Percentiles rank a stretch among this genome's conserved stretches.
These are phyloP conservation scores for Cyberlindnera mrakii DNA, from an alignment of 805 yeast species.

Conservation along the genomic window DNA sequence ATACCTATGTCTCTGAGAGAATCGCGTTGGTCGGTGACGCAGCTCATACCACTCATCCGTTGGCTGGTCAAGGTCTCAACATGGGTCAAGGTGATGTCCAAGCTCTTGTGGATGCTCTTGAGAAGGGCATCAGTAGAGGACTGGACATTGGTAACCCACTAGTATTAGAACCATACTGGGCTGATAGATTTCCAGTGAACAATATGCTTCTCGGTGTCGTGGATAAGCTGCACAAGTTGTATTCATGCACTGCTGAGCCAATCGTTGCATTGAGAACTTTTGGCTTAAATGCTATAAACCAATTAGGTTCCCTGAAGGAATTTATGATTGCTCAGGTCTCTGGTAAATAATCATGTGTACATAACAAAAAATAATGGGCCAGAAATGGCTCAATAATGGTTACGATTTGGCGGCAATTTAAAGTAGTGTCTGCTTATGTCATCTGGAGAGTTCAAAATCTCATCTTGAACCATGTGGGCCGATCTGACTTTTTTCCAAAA, in stretches of 20 bases:
- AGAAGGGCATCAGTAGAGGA: conserved; percentile 67
- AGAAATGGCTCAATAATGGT: too few relatives aligned
- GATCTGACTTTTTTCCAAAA: too few relatives aligned
- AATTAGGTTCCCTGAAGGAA: conserved; percentile 59
- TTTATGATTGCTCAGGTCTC: conserved; percentile 56
- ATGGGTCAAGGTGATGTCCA: conserved; percentile 96
- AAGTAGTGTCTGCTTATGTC: too few relatives aligned
- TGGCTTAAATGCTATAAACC: conserved; percentile 70
- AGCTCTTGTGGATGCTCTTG: conserved; percentile 61
- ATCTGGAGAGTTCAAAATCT: too few relatives aligned
- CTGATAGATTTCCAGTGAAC: conserved; percentile 74
- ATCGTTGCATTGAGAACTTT: conserved; percentile 67
- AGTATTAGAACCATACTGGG: conserved; percentile 82
- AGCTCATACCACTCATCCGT: conserved; percentile 94
- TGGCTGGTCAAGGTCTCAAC: conserved; percentile 96
- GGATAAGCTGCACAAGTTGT: conserved; percentile 86
- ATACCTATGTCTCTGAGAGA: conserved; percentile 75
- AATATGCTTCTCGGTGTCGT: conserved; percentile 81
- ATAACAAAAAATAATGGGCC: background rate
- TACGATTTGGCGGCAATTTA: too few relatives aligned
- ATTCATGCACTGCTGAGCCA: conserved; percentile 67
- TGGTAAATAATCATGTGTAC: conserved; percentile 22
- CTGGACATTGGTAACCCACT: conserved; percentile 79
- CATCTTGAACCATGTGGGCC: too few relatives aligned
- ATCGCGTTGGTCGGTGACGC: conserved; percentile 97